Percentiles rank a stretch among this genome's conserved stretches.
Conservation (phyloP, 352 stramenopile species). For the Pythium utonaiense region DNA sequence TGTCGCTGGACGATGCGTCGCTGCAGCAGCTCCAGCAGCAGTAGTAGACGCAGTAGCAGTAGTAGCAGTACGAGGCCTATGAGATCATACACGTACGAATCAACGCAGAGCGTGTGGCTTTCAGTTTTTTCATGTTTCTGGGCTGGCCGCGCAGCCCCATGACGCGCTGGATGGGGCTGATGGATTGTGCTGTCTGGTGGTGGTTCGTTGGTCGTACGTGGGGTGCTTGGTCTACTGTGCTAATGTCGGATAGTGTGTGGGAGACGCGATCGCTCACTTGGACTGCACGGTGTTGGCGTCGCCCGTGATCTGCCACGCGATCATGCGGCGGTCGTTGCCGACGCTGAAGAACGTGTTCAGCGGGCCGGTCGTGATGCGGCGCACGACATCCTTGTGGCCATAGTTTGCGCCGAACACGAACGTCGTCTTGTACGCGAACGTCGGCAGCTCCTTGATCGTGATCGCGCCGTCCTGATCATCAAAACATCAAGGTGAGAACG, state of each 20-base stretch:
- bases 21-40: background rate
- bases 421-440: conserved; percentile 83
- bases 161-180: background rate
- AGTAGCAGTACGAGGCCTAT: background rate
- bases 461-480: conserved; percentile 61
- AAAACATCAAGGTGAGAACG: conserved; percentile 1
- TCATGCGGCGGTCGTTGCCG: conserved; percentile 77
- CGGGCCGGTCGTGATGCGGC: conserved; percentile 66
- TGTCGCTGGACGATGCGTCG: conserved; percentile 22
- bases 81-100: background rate
- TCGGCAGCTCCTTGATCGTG: conserved; percentile 79
- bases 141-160: background rate
- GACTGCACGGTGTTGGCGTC: conserved; percentile 62
- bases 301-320: conserved; percentile 84
- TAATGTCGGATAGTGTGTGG: background rate
- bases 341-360: conserved; percentile 83
- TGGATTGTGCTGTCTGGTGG: background rate
- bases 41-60: background rate
- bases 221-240: background rate
- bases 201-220: too few species aligned
- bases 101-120: background rate
- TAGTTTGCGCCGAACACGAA: conserved; percentile 54
- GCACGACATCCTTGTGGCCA: conserved; percentile 72
- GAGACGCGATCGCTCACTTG: conserved; percentile 36
- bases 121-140: background rate